Evolutionary conservation across 345 rosid genomes (phyloP), one percentile per base, ranked within the genome.

Genomic region (Ailanthus altissimus): DNA sequence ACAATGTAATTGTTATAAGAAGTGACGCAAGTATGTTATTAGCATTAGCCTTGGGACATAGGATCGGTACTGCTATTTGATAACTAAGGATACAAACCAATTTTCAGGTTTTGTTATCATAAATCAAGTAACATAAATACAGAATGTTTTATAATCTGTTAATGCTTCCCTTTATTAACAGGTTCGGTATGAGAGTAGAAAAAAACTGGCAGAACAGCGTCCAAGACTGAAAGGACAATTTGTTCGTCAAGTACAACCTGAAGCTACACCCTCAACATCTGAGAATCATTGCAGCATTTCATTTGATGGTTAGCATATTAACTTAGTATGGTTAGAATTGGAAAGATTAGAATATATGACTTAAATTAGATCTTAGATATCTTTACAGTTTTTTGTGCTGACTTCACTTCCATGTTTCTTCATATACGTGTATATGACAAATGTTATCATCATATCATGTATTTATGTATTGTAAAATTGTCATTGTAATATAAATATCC

Each of bases 111-210:
- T 28, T 21, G 43, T 7, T 63, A 21, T 10, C 42, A 73, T 36
- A 10, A 46, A 51, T 9, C 13, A 12, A 50, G 42, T 61, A 76
- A 26, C 63, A 38, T 53, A 13, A 38, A 67, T 11, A 53, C 51
- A 9, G n/a, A 25, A 57, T 70, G 5, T 50, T 47, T 78, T 28
- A 40, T 6, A 51, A 36, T 53, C 36, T 47, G 53, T 66, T 21
- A 5, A 20, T 28, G 46, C 0, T 28, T 58, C 38, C 6, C 26
- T 46, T 45, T 36, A 26, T 80, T 26, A 18, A 40, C 90, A 91
- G 97, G 97, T 90, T 73, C 92, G 97, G 53, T 91, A 91, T 20
- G 91, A 91, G 78, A 90, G 92, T 80, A 81, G 97, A 49, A 90
- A 88, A 79, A 91, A 87, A 78, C 91, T 91, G 0, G 97, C 97